These are phyloP conservation scores for Paraconiothyrium sp. DNA, from an alignment of 2,329 filamentous ascomycete genomes.

Conservation along the genomic window DNA sequence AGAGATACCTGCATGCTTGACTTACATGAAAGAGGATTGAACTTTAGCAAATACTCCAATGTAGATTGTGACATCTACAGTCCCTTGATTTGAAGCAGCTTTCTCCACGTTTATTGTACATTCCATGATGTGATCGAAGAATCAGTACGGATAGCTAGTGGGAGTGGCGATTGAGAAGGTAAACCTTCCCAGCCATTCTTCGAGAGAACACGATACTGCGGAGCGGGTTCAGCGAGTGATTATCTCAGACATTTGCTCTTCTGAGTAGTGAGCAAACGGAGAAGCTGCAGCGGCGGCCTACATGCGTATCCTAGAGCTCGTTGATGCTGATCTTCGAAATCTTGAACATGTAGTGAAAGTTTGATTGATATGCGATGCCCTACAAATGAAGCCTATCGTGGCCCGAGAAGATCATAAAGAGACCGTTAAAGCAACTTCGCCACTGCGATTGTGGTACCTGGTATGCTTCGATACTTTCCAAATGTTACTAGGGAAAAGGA, in stretches of 20 bases:
- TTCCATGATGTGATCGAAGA: not conserved
- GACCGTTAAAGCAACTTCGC: conserved; percentile 7
- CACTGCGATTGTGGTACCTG: not conserved
- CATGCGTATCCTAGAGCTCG: not conserved
- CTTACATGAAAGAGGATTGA: not conserved
- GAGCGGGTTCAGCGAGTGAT: conserved; percentile 16
- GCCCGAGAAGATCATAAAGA: conserved; percentile 27
- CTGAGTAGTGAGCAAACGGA: not conserved
- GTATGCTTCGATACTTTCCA: not conserved
- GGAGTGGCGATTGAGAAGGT: not conserved
- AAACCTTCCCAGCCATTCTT: conserved; percentile 8
- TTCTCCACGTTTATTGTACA: not conserved
- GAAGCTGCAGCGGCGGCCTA: not conserved
- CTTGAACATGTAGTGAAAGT: not conserved
- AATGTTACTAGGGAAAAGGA: not conserved
- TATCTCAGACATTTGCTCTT: conserved; percentile 2
- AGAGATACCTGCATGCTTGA: not conserved
- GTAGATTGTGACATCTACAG: not conserved
- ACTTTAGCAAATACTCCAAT: not conserved
- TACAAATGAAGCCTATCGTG: conserved; percentile 12
- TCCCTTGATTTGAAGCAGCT: not conserved
- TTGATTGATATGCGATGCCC: conserved; percentile 9
- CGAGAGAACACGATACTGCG: conserved; percentile 6
- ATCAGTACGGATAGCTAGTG: not conserved
- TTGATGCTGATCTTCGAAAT: not conserved